Evolutionary conservation across 257 asterid genomes (phyloP), one percentile per base, ranked within the genome.

Genomic region (Asclepias syriaca): DNA sequence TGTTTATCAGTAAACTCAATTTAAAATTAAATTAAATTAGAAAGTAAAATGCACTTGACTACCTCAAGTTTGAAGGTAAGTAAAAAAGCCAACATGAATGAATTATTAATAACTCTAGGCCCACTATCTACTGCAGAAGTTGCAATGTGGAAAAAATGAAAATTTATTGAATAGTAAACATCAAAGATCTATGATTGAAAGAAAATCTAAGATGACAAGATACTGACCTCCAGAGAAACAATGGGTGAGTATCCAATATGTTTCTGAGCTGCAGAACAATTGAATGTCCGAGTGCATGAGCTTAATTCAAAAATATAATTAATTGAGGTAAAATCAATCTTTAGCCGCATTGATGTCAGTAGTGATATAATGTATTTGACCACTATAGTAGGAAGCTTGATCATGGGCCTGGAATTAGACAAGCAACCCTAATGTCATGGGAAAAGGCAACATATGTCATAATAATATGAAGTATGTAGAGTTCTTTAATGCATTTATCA

Each of bases 171-270:
- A 16, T 13, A 19, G 24, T 37, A 58, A 73, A 72, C 46, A 75
- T 43, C 63, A 74, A 73, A 59, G 70, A 71, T 70, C 73, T 22
- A 73, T 45, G 68, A 46, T 51, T 76, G 73, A 32, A 32, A 6
- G 7, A 34, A 58, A 2, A 64, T 16, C 68, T 37, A 37, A 64
- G 24, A 64, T 37, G 68, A 63, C 14, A 27, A 18, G 39, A 68
- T 43, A 72, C 87, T 71, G 80, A 92, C 98, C 84, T 88, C 86
- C 74, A 84, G 53, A 49, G 96, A 78, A 76, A 90, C 89, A 79
- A 92, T 57, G 66, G 97, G 96, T 21, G 90, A 84, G 79, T 92
- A 92, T 49, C 87, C 83, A 76, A 92, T 82, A 75, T 84, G 84
- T 45, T 84, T 84, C 82, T 83, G 84, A 77, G 97, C 96, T 32